phyloP scores from a whole-genome alignment of 805 yeast species.

The Yarrowia sp. region DNA sequence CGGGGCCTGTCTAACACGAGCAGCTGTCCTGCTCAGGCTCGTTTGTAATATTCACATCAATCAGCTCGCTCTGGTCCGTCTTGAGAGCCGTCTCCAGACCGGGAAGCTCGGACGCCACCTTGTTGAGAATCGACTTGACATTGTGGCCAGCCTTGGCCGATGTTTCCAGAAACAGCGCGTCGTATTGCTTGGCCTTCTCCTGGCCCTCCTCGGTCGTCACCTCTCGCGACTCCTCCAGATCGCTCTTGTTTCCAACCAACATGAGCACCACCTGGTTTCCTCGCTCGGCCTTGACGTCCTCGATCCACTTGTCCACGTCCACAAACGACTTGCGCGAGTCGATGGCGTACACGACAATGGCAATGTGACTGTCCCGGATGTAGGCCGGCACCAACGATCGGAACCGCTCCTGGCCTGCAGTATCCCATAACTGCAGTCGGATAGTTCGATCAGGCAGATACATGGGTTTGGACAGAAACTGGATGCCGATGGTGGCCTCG shows the following conservation, averaged over 20 bases:
- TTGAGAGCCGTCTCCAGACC: slow-evolving; percentile 53
- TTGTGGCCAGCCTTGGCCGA: slow-evolving; percentile 94
- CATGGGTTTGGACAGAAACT: slow-evolving; percentile 75
- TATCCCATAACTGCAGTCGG: slow-evolving; percentile 94
- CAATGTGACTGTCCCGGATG: slow-evolving; percentile 95
- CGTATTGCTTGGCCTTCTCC: slow-evolving; percentile 64
- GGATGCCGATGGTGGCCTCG: slow-evolving; percentile 93
- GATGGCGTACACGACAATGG: slow-evolving; percentile 92
- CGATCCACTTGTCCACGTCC: slow-evolving; percentile 85
- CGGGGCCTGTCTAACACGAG: not conserved
- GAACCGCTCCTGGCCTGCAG: slow-evolving; percentile 96
- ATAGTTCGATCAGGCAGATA: slow-evolving; percentile 94
- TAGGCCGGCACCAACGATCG: slow-evolving; percentile 92
- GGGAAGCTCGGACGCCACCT: slow-evolving; percentile 86
- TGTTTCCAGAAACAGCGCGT: slow-evolving; percentile 84
- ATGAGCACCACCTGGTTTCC: slow-evolving; percentile 86
- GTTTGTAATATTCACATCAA: slow-evolving; percentile 23
- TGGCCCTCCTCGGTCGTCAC: slow-evolving; percentile 90
- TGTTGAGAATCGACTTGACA: slow-evolving; percentile 83
- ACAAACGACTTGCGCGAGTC: slow-evolving; percentile 73
- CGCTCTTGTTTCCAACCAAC: slow-evolving; percentile 90
- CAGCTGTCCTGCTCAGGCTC: slow-evolving; percentile 23
- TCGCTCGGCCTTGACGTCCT: slow-evolving; percentile 89
- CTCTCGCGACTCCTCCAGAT: slow-evolving; percentile 75
- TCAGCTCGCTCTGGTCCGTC: slow-evolving; percentile 32